A percentile compares a stretch with the other conserved stretches of the same genome.
These are phyloP conservation scores for Penicillium lagena DNA, from an alignment of 495 filamentous ascomycete species.

Conservation along the genomic window DNA sequence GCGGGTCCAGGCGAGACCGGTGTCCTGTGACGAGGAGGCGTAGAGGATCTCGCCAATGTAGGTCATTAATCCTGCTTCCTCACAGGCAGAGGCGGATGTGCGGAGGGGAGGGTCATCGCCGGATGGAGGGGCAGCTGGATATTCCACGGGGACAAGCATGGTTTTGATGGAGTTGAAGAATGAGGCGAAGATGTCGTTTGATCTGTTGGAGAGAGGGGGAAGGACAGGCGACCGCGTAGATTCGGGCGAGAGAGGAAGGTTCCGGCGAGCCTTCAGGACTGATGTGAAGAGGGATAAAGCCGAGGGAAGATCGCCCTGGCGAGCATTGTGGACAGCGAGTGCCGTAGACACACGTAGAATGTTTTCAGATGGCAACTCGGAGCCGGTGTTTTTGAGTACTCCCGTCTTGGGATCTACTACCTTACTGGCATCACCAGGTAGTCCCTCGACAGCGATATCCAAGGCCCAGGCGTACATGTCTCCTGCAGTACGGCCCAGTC, in stretches of 20 bases:
- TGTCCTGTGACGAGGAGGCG: constrained; percentile 52
- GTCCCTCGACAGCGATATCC: constrained; percentile 54
- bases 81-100: constrained; percentile 58
- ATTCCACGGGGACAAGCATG: constrained; percentile 46
- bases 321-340: constrained; percentile 69
- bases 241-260: constrained; percentile 22
- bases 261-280: constrained; percentile 65
- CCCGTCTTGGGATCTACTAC: constrained; percentile 56
- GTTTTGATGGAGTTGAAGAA: constrained; percentile 28
- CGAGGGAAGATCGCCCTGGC: constrained; percentile 48
- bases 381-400: constrained; percentile 47
- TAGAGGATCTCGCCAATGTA: constrained; percentile 95
- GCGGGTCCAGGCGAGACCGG: constrained; percentile 77
- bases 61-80: constrained; percentile 76
- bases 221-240: constrained; percentile 28
- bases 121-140: constrained; percentile 57
- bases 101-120: constrained; percentile 60
- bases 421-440: constrained; percentile 34
- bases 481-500: constrained; percentile 49
- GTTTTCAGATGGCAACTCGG: constrained; percentile 57
- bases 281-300: constrained; percentile 86
- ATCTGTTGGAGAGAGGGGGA: constrained; percentile 50
- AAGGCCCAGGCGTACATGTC: constrained; percentile 68
- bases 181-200: constrained; percentile 44
- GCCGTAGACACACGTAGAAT: constrained; percentile 68